Percentiles rank a stretch among this genome's conserved stretches.
Evolutionary conservation across 1,284 basidiomycete species (phyloP).

Genomic region (Sporisorium iseilematis-ciliati): DNA sequence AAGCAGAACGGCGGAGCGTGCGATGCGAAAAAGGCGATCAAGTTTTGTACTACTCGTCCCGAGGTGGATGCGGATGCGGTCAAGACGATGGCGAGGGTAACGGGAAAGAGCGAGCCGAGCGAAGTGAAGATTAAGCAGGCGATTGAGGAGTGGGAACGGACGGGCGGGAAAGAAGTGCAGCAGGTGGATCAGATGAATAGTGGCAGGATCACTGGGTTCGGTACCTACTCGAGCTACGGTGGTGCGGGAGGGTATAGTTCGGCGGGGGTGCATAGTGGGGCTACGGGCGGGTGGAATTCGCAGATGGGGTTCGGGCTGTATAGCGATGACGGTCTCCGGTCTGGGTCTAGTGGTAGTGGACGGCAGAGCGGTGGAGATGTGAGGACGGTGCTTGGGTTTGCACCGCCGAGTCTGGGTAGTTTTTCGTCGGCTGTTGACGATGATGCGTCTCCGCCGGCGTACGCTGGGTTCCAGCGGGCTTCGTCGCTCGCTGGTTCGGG

Average conservation of each 20-base stretch:
- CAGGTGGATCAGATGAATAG: conserved; percentile 39
- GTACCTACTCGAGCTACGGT: conserved; percentile 39
- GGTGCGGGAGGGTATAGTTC: conserved; percentile 32
- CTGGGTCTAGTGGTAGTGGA: conserved; percentile 1
- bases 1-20: conserved; percentile 25
- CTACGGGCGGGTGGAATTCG: conserved; percentile 47
- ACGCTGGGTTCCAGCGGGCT: conserved; percentile 38
- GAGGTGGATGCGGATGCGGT: conserved; percentile 20
- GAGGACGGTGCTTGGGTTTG: conserved; percentile 17
- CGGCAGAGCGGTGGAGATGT: conserved; percentile 13
- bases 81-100: conserved; percentile 28
- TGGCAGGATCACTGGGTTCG: conserved; percentile 39
- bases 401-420: conserved; percentile 27
- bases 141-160: conserved; percentile 27
- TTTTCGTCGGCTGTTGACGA: conserved; percentile 36
- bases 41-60: conserved; percentile 36
- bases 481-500: conserved; percentile 23
- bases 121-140: conserved; percentile 13
- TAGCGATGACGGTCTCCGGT: conserved; percentile 17
- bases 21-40: conserved; percentile 30
- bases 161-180: conserved; percentile 26
- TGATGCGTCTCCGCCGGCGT: conserved; percentile 24
- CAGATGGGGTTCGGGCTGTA: conserved; percentile 39
- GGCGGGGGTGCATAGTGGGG: conserved; percentile 37
- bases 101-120: conserved; percentile 19